Evolutionary conservation across 208 protist species (phyloP), one percentile per base, ranked within the genome.

Genomic region (Wallacemonas sp.): DNA sequence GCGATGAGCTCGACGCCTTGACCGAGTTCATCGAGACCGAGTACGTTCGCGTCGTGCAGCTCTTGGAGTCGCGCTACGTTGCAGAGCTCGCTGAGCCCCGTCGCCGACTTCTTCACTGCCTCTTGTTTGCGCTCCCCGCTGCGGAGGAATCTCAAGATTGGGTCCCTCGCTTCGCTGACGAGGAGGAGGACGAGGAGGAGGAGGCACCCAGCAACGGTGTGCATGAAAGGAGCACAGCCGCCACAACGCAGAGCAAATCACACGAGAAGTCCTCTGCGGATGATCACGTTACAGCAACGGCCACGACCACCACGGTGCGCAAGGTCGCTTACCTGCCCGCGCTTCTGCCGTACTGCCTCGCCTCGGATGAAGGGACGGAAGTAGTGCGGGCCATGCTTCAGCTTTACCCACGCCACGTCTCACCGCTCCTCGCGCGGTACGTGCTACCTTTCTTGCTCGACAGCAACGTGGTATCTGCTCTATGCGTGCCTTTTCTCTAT

Each of bases 271-370:
- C 6, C 6, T 6, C 6, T 14, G 36, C 9, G 6, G 36, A 41
- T 17, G 9, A 41, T 14, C 36, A 41, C 9, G 6, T 14, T 14
- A 41, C 9, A 6, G 14, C 6, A 14, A 41, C 36, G 36, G 36
- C 36, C 9, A 14, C 36, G 6, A 14, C 9, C 36, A 11, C 26
- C 28, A 64, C 1, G 27, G 46, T 59, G 56, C 11, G 15, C 9
- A 59, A 44, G 47, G 27, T 31, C 33, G 45, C 53, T 33, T 78
- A 84, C 46, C 65, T 91, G 12, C 82, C 82, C 1, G 68, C 82
- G 27, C 67, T 91, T 47, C 67, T 94, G n/a, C 88, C 88, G 0
- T 94, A 94, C 51, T 64, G 90, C 0, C 68, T 94, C 21, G 63
- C 68, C 21, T 77, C 42, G 14, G 66, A 64, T 6, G 68, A 73